Evolutionary conservation across 208 protist genomes (phyloP), one percentile per base, ranked within the genome.

Genomic region (Plasmodiophora brassicae): DNA sequence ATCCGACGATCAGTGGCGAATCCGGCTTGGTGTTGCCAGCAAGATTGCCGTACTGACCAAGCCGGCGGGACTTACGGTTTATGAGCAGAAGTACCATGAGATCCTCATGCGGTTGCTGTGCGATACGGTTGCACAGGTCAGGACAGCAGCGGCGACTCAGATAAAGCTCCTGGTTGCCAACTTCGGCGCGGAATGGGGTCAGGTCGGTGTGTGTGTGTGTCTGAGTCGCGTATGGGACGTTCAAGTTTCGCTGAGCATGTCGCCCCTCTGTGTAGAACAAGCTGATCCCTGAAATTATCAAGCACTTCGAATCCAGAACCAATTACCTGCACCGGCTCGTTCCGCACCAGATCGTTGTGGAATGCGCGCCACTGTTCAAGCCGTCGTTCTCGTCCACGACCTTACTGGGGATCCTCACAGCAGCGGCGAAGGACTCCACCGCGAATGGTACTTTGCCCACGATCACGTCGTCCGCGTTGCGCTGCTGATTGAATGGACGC

Each of bases 1-100:
- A 57, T 57, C n/a, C n/a, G n/a, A n/a, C n/a, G n/a, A n/a, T 78
- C 41, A 78, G 65, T 78, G 65, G 65, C 65, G 65, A 44, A 78
- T 78, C 41, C 65, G 65, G 20, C n/a, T 78, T 5, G 65, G 65
- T 78, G 65, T 78, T 8, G 65, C 41, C 5, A 32, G 20, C 5
- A 78, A 78, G 65, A 78, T 78, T 32, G 10, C 65, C 5, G n/a
- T 32, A 44, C n/a, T 78, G 65, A 78, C n/a, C 5, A 78, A 78
- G n/a, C 32, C 32, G 32, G 5, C 5, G 10, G 10, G 32, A 78
- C 5, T 78, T 5, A 36, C 65, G 5, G 65, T 78, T 32, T 78
- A 78, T 78, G 65, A 78, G n/a, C n/a, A 5, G n/a, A 78, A 78
- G n/a, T 78, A 78, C 41, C 65, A 78, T 32, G 14, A 78, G 5